phyloP scores from a whole-genome alignment of 108 stramenopile species.

The Skeletonema costatum region DNA sequence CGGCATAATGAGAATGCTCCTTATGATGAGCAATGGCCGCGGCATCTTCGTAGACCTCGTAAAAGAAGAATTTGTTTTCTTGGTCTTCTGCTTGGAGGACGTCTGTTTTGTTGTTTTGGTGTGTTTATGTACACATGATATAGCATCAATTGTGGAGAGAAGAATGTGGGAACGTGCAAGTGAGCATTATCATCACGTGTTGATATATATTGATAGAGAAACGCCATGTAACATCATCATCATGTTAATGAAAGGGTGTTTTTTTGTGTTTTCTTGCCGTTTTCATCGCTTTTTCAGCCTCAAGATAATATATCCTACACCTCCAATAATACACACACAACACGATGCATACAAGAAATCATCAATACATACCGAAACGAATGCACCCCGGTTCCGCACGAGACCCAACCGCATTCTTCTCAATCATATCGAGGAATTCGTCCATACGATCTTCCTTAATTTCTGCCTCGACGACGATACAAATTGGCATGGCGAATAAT shows the following conservation, averaged over 20 bases:
- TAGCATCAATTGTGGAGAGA: too few relatives aligned
- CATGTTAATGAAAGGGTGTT: too few relatives aligned
- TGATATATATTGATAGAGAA: too few relatives aligned
- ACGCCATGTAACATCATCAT: too few relatives aligned
- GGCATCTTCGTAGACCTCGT: conserved; percentile 78
- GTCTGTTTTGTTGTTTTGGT: conserved; percentile 36
- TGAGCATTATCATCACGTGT: too few relatives aligned
- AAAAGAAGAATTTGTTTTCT: conserved; percentile 82
- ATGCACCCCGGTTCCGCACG: conserved; percentile 84
- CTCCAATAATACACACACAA: background rate
- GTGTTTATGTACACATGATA: too few relatives aligned
- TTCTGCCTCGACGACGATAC: conserved; percentile 82
- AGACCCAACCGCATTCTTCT: conserved; percentile 73
- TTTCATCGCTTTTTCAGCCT: background rate
- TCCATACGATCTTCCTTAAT: conserved; percentile 78
- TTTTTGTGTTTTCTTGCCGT: too few relatives aligned
- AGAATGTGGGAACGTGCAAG: too few relatives aligned
- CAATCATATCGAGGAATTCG: conserved; percentile 81
- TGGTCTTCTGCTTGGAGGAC: conserved; percentile 73
- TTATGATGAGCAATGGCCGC: conserved; percentile 83
- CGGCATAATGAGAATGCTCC: conserved; percentile 74
- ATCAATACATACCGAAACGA: conserved; percentile 67
- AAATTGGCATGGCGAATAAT: conserved; percentile 52
- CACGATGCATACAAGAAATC: background rate
- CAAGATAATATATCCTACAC: background rate